Percentiles rank a stretch among this genome's conserved stretches.
Evolutionary conservation across 192 early-diverging fungal genomes (phyloP).

Genomic region (Pilobolus umbonatus): DNA sequence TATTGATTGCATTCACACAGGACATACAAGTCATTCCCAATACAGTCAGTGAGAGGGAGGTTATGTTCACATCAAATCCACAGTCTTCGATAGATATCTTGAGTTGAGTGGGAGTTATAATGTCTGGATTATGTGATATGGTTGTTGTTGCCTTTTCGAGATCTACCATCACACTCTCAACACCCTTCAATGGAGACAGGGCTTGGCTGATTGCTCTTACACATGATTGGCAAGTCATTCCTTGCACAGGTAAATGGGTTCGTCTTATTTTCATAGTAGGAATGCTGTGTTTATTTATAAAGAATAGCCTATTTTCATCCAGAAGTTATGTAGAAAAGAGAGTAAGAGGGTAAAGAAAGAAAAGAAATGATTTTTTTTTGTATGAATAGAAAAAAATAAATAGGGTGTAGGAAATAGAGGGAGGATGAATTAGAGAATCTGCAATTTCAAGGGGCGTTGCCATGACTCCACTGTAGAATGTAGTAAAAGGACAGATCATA

Average conservation of each 20-base stretch:
- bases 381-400: conserved; percentile 4
- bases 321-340: background rate
- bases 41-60: conserved; percentile 31
- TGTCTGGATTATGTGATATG: background rate
- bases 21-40: conserved; percentile 85
- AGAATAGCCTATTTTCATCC: background rate
- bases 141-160: background rate
- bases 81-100: conserved; percentile 58
- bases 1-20: conserved; percentile 71
- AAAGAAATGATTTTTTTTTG: conserved; percentile 12
- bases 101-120: conserved; percentile 1
- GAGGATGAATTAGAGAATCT: background rate
- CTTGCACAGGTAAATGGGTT: conserved; percentile 45
- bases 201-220: conserved; percentile 66
- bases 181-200: conserved; percentile 29
- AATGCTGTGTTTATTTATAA: too few species aligned
- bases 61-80: conserved; percentile 56
- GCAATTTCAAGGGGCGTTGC: background rate
- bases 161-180: background rate
- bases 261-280: background rate
- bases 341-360: conserved; percentile 8
- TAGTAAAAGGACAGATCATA: too few species aligned
- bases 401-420: background rate
- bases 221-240: conserved; percentile 87
- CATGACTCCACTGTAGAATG: background rate